Evolutionary conservation across 257 asterid genomes (phyloP).

Genomic region (Coffea eugenioides): DNA sequence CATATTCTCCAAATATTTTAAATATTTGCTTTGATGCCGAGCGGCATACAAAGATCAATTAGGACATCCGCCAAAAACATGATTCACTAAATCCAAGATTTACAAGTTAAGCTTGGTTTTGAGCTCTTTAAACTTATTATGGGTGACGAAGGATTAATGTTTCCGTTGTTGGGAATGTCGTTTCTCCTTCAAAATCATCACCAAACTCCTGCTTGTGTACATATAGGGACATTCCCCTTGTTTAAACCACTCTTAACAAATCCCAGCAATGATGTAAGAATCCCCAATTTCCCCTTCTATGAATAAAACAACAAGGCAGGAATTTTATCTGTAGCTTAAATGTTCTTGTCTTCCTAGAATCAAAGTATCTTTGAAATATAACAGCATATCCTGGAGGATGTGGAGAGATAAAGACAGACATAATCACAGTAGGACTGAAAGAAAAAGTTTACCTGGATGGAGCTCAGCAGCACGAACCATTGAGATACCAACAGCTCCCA

Average conservation of each 20-base stretch:
- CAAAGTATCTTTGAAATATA: not conserved
- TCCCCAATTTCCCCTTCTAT: not conserved
- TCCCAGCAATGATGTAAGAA: not conserved
- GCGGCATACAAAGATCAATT: too few species aligned
- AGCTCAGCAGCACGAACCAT: conserved; percentile 95
- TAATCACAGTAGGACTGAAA: not conserved
- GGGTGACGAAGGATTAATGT: not conserved
- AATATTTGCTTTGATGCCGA: too few species aligned
- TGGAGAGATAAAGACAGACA: not conserved
- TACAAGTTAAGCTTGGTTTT: not conserved
- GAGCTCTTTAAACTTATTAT: not conserved
- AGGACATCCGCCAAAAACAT: too few species aligned
- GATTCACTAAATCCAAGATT: not conserved
- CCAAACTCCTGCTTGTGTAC: not conserved
- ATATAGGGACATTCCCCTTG: not conserved
- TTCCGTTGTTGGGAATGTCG: not conserved
- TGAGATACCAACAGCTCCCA: conserved; percentile 77
- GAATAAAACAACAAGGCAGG: not conserved
- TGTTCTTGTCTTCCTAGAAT: not conserved
- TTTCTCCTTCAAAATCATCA: not conserved
- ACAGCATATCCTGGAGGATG: not conserved
- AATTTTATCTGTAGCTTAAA: not conserved
- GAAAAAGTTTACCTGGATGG: conserved; percentile 68
- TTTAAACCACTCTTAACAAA: not conserved
- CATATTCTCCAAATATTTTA: too few species aligned